Evolutionary conservation across 1,284 basidiomycete species (phyloP).

Genomic region (Ceratobasidium sp.): DNA sequence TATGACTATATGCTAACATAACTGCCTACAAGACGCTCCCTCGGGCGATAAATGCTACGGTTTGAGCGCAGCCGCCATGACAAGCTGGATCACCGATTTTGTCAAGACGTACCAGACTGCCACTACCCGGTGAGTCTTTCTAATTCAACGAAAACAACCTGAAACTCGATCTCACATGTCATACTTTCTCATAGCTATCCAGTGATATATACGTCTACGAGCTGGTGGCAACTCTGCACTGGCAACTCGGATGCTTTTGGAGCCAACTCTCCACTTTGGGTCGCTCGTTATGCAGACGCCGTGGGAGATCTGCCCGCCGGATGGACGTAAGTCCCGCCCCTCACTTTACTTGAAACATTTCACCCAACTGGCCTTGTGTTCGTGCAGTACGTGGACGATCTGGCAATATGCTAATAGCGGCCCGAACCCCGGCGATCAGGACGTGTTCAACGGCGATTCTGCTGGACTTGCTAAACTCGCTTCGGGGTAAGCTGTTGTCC

Average conservation of each 20-base stretch:
- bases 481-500: constrained; percentile 24
- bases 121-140: constrained; percentile 61
- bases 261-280: constrained; percentile 69
- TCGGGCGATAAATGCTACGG: constrained; percentile 66
- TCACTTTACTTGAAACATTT: too few relatives aligned
- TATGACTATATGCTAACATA: background rate
- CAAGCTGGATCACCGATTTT: constrained; percentile 73
- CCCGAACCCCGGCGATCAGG: constrained; percentile 66
- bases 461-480: constrained; percentile 42
- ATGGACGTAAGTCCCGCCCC: constrained; percentile 58
- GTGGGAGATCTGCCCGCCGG: constrained; percentile 71
- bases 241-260: constrained; percentile 66
- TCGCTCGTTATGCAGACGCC: constrained; percentile 67
- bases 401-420: constrained; percentile 74
- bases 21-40: background rate
- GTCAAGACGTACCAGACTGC: constrained; percentile 70
- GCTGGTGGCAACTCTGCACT: background rate
- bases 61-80: constrained; percentile 68
- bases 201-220: constrained; percentile 49
- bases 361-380: background rate
- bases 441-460: constrained; percentile 46
- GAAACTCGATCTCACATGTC: background rate
- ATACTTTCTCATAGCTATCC: background rate
- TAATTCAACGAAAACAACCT: background rate
- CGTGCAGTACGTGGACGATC: constrained; percentile 63